These are phyloP conservation scores for Podosphaera leucotricha DNA, from an alignment of 2,329 filamentous ascomycete species.

Conservation along the genomic window DNA sequence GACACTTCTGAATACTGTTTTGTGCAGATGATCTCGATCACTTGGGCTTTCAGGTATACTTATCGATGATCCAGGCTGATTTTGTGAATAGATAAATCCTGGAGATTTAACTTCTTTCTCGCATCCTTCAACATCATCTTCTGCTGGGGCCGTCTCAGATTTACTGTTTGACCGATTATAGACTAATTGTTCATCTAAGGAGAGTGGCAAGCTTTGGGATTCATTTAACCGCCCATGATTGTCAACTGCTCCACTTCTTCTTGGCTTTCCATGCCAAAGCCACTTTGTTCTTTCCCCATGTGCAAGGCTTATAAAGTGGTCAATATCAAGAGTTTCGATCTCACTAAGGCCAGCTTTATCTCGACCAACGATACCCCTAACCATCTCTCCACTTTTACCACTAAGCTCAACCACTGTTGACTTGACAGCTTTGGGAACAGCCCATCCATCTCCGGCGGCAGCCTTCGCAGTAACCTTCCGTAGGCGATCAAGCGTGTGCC, in stretches of 20 bases:
- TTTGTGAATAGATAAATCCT: slow-evolving; percentile 20
- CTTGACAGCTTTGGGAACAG: slow-evolving; percentile 81
- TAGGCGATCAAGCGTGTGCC: slow-evolving; percentile 57
- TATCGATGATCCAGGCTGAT: slow-evolving; percentile 22
- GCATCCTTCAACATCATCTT: slow-evolving; percentile 25
- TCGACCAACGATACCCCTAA: slow-evolving; percentile 73
- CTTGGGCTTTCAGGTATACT: slow-evolving; percentile 27
- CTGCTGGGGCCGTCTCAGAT: slow-evolving; percentile 25
- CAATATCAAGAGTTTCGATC: slow-evolving; percentile 76
- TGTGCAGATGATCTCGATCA: slow-evolving; percentile 33
- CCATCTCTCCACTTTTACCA: slow-evolving; percentile 80
- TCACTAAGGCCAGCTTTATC: slow-evolving; percentile 82
- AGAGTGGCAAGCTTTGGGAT: slow-evolving; percentile 25
- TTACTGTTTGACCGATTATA: slow-evolving; percentile 24
- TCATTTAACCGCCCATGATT: slow-evolving; percentile 23
- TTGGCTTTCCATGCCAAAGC: slow-evolving; percentile 81
- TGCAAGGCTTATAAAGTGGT: slow-evolving; percentile 54
- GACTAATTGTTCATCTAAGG: slow-evolving; percentile 29
- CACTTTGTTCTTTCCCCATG: slow-evolving; percentile 73
- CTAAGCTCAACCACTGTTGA: slow-evolving; percentile 84
- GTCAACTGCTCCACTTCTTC: slow-evolving; percentile 32
- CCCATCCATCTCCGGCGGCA: slow-evolving; percentile 72
- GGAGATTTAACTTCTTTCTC: slow-evolving; percentile 21
- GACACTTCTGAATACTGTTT: slow-evolving; percentile 54
- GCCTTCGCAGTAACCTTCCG: slow-evolving; percentile 75